Evolutionary conservation across 306 rosid genomes (phyloP), one percentile per base, ranked within the genome.

Genomic region (Vigna reflexopilosa): DNA sequence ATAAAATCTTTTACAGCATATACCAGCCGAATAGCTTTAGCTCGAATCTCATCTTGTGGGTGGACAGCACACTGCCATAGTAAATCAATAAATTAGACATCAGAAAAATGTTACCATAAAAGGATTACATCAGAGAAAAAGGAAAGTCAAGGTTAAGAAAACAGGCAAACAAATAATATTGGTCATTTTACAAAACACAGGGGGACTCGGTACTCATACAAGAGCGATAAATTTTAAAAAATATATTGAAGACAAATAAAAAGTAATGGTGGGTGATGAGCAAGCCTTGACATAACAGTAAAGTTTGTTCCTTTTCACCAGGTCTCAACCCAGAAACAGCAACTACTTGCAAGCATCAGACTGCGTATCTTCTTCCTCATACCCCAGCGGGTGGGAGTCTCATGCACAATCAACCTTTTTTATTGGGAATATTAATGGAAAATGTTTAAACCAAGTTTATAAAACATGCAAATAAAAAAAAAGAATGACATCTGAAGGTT

Each of bases 11-110:
- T 70, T 42, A 72, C 70, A 83, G 72, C 45, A 7, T 71, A n/a
- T 93, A 95, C 99, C 98, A 95, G 91, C 70, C 99, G 92, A 61
- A 93, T 93, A 87, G 98, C 97, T 88, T 90, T 95, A 68, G 99
- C 91, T 76, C 99, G 93, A 73, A 93, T 91, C 82, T 95, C 97
- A 77, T 93, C 97, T 83, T 95, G 97, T n/a, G 90, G 40, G 83
- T 95, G 99, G 36, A 90, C 84, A 67, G 98, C 93, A 87, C 99
- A 95, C 99, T 95, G 93, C 88, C 82, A 87, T 40, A 15, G 62
- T 72, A 81, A 75, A 81, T 61, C 77, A 77, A 80, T 26, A 52
- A 20, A 26, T 78, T 50, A 83, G 83, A 82, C 48, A 58, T 22
- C 40, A 54, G 54, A 77, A 68, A 61, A 55, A 15, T 48, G 75